Evolutionary conservation across 1,284 basidiomycete species (phyloP), one percentile per base, ranked within the genome.

Genomic region (Trametes polyzona): DNA sequence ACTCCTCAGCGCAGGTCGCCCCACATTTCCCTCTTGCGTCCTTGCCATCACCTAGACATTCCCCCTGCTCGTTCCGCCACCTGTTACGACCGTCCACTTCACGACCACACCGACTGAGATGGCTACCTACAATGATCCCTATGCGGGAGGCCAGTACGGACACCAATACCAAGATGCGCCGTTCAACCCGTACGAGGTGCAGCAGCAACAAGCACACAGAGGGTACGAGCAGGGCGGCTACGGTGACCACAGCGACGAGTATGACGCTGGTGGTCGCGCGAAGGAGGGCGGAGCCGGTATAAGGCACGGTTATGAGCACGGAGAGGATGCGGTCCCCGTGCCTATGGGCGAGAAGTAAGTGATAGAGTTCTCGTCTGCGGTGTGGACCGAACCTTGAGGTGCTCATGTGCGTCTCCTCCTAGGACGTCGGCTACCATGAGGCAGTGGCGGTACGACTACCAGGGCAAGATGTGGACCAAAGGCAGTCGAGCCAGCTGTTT

Each of bases 381-480:
- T 43, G 23, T 36, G 4, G 27, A 14, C 47, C 37, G 17, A 35
- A n/a, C 30, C 33, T 42, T 17, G 24, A 47, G 11, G 5, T 19
- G 21, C 43, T 57, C 10, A 52, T 29, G 33, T 4, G 5, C 6
- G 16, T 35, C 5, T 12, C 29, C 37, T 26, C 30, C 17, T 17
- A 71, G 69, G 64, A 68, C 66, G 4, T 62, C 69, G 10, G 37
- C 59, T 10, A 67, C 66, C 17, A 33, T 72, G 59, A 58, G 66
- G 52, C 46, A 74, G 57, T 90, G 87, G 75, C 76, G 87, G 49
- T 72, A 78, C 55, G 82, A 84, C 36, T 74, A 80, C 58, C 80
- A 82, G 64, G 82, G 83, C 7, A 79, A 79, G 60, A 65, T 89
- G 51, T 90, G 88, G 88, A 83, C 81, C 4, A 84, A 77, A 74